Evolutionary conservation across 2,329 filamentous ascomycete species (phyloP).

Genomic region (Boeremia lycopersici): DNA sequence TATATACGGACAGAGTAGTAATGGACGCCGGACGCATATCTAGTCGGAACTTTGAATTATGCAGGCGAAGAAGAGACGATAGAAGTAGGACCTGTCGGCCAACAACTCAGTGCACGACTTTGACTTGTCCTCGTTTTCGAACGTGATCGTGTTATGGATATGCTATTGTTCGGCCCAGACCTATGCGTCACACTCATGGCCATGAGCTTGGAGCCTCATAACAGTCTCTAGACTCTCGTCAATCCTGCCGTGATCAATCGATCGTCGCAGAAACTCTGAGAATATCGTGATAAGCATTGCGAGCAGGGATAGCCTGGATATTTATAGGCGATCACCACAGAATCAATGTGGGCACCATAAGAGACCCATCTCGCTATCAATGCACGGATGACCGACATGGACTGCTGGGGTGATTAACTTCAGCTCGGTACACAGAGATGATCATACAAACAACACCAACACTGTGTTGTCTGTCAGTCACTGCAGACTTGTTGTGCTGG

Average conservation of each 20-base stretch:
- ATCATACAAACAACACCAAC: conserved; percentile 69
- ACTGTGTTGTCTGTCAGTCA: conserved; percentile 40
- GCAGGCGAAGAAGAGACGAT: conserved; percentile 72
- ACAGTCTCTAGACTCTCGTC: conserved; percentile 71
- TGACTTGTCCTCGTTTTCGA: conserved; percentile 71
- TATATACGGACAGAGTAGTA: conserved; percentile 75
- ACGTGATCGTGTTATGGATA: conserved; percentile 69
- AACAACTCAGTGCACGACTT: conserved; percentile 75
- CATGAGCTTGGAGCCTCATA: conserved; percentile 72
- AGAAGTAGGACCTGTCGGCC: conserved; percentile 68
- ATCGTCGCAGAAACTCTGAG: conserved; percentile 71
- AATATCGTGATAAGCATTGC: conserved; percentile 73
- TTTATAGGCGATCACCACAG: conserved; percentile 70
- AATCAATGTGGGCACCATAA: conserved; percentile 64
- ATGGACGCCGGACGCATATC: conserved; percentile 69
- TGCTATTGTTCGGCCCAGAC: conserved; percentile 74
- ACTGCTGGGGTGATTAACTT: conserved; percentile 79
- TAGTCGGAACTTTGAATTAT: conserved; percentile 73
- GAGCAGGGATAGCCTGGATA: conserved; percentile 75
- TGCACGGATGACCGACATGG: conserved; percentile 79
- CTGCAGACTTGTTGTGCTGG: not conserved
- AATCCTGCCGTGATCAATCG: conserved; percentile 72
- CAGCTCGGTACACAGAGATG: conserved; percentile 76
- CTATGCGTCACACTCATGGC: conserved; percentile 69
- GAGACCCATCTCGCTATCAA: conserved; percentile 76